Evolutionary conservation across 176 grass and related monocot genomes (phyloP).

Genomic region (Olyra latifolia): DNA sequence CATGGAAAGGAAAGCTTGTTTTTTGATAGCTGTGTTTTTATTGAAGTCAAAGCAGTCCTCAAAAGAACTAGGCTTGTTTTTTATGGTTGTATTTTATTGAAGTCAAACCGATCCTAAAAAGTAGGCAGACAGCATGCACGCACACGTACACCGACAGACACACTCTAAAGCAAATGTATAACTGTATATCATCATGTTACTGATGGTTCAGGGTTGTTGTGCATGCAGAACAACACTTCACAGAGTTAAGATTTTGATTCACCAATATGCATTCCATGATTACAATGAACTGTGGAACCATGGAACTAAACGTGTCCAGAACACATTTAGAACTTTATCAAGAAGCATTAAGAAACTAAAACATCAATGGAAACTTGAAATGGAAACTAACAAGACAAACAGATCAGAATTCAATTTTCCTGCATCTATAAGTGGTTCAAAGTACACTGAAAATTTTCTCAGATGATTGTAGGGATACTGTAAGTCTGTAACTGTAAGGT

Average conservation of each 20-base stretch:
- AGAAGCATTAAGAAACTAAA: conserved; percentile 3
- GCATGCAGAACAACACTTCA: conserved; percentile 2
- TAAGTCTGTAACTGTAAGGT: neutral
- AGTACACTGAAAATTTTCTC: neutral
- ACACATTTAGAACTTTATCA: conserved; percentile 6
- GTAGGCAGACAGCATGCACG: no score
- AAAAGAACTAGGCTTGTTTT: neutral
- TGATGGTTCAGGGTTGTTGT: neutral
- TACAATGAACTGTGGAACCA: neutral
- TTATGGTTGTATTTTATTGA: no score
- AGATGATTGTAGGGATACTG: neutral
- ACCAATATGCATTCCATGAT: conserved; percentile 5
- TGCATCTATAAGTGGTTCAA: neutral
- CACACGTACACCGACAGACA: no score
- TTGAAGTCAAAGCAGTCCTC: neutral
- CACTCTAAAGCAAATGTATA: neutral
- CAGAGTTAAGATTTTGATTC: neutral
- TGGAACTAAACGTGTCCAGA: neutral
- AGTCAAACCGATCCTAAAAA: no score
- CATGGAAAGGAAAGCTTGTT: neutral
- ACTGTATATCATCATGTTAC: neutral
- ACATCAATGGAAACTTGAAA: neutral
- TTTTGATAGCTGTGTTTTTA: neutral
- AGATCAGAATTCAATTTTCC: neutral
- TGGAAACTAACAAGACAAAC: neutral